Evolutionary conservation across 352 stramenopile genomes (phyloP), one percentile per base, ranked within the genome.

Genomic region (Phytopythium montanum): DNA sequence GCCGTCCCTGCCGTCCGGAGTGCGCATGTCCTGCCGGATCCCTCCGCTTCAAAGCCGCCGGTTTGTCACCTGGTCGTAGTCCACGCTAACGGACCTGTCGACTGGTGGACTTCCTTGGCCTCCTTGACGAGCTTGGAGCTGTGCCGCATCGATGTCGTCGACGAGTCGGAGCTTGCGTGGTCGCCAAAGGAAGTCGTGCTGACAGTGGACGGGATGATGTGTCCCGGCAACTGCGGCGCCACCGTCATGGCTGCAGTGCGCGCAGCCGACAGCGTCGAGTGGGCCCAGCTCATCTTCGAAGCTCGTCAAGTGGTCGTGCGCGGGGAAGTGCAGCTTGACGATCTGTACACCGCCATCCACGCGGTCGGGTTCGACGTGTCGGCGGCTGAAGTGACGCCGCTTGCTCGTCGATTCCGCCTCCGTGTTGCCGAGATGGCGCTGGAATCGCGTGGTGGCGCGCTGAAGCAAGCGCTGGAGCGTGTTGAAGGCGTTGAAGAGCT

Each of bases 181-280:
- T 64, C 69, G 14, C 64, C 60, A 36, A 88, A 88, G 62, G 76
- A 92, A 63, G 66, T 92, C 36, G 77, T 88, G 28, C 54, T 94
- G 13, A 62, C 66, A 21, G 76, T 94, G 13, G 64, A 73, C 28
- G 85, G 86, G 23, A 94, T 94, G 79, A 94, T 94, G 83, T 94
- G 85, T 54, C 70, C 79, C 18, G 72, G 69, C 38, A 92, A 90
- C 48, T 94, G 85, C 49, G 85, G 85, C 16, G 73, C 66, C n/a
- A 85, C 83, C 3, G 79, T 94, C 23, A 61, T 94, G 25, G 85
- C 84, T 38, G 76, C 82, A 5, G 56, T 88, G 13, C 70, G 65
- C 0, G 66, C 61, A 44, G 71, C 88, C 18, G 56, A 70, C 36
- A 59, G 72, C 1, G 75, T 93, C 13, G 65, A 87, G 53, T 73